Base-by-base conservation (phyloP, 2,329 filamentous ascomycete species). In the Triangularia verruculosa region DNA sequence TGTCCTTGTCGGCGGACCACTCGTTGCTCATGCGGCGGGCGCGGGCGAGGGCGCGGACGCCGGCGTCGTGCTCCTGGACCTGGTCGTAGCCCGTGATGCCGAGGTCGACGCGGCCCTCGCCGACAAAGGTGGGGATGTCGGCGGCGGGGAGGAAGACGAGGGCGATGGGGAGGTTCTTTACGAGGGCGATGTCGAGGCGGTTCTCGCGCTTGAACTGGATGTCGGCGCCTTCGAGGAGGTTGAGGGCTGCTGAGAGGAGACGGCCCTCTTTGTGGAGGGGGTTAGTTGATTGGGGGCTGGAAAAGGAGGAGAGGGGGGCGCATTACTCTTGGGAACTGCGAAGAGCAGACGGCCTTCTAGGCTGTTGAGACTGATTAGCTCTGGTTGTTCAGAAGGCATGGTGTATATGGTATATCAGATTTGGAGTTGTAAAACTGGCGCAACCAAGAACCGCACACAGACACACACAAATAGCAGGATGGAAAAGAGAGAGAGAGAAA, bases 101-200 rank as follows among this genome's bases (percentile, higher is more conserved):
- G 15, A 99, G 83, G 74, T 97, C 93, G 56, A 97, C 92, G 67
- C 89, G 89, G 64, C 95, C 95, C 79, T 98, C 93, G 63, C 94
- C 94, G 56, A 99, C 93, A 74, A 98, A 98, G 43, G 93, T 97
- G 4, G 95, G 95, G 74, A 99, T 99, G 76, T 99, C 95, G 70
- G 93, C 93, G 39, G 94, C 95, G 28, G 95, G 95, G 25, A 99
- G 90, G 82, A 99, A 99, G 74, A 99, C 89, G 65, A 99, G 90
- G 15, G 95, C 95, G 72, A 99, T 92, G 34, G 91, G 92, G 27
- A 95, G 87, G 79, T 99, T 99, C 83, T 97, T 96, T 74, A 98
- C 95, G 25, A 99, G 89, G 15, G 95, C 95, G 74, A 99, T 97
- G 77, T 99, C 95, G 72, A 98, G 91, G 64, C 95, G 90, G 76